Percentiles rank a stretch among this genome's conserved stretches.
These are phyloP conservation scores for Pleurotus pulmonarius DNA, from an alignment of 768 basidiomycete species.

Conservation along the genomic window DNA sequence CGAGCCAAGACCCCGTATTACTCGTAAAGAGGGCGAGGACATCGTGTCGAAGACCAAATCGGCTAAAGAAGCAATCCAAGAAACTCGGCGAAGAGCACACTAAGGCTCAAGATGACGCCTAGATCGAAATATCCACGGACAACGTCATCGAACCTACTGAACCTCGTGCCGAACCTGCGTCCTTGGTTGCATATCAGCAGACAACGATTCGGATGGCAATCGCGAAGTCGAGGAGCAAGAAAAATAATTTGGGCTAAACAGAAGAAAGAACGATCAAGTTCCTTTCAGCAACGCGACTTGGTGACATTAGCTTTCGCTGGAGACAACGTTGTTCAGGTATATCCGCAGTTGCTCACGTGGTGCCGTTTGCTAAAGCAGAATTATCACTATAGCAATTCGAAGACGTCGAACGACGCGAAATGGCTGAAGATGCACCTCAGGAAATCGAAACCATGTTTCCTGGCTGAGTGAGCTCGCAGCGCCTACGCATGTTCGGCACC, in stretches of 20 bases:
- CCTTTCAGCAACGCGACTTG: constrained; percentile 88
- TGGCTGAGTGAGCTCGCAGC: constrained; percentile 74
- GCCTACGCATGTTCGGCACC: not conserved
- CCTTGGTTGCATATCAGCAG: constrained; percentile 35
- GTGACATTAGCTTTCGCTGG: constrained; percentile 96
- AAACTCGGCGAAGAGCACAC: constrained; percentile 57
- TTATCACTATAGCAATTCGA: constrained; percentile 67
- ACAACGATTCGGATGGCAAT: constrained; percentile 50
- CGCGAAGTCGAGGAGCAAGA: constrained; percentile 76
- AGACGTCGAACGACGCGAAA: constrained; percentile 76
- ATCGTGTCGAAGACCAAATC: constrained; percentile 70
- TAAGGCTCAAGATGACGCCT: constrained; percentile 67
- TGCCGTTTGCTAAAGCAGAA: not conserved
- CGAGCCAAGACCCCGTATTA: constrained; percentile 66
- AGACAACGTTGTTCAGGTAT: constrained; percentile 89
- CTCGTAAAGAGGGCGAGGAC: constrained; percentile 73
- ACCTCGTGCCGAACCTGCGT: constrained; percentile 37
- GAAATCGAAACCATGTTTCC: constrained; percentile 88
- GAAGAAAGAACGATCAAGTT: constrained; percentile 45
- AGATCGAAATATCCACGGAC: constrained; percentile 70
- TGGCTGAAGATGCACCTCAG: constrained; percentile 81
- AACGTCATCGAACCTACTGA: constrained; percentile 36
- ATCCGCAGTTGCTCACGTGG: constrained; percentile 16
- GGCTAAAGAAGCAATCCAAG: constrained; percentile 60
- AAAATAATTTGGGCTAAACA: constrained; percentile 31